Conservation (phyloP, 805 yeast species). For the Saturnispora diversa region DNA sequence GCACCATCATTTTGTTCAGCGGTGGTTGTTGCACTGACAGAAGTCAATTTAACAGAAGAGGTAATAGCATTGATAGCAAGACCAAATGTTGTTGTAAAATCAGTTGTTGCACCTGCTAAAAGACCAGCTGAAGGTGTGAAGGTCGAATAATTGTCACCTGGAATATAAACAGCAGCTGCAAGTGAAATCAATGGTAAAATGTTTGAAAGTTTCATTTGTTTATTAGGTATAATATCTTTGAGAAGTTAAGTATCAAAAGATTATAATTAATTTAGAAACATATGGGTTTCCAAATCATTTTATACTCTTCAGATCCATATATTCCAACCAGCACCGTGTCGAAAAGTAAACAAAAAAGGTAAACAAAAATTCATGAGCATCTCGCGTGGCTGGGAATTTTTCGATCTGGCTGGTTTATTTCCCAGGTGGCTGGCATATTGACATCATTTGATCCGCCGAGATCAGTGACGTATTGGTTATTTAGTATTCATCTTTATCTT, state of each 20-base stretch:
- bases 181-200: conserved; percentile 6
- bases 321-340: conserved; percentile 4
- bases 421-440: not conserved
- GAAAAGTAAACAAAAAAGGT: conserved; percentile 10
- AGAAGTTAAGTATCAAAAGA: not conserved
- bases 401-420: not conserved
- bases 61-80: conserved; percentile 53
- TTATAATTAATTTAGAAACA: not conserved
- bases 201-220: conserved; percentile 4
- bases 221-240: not conserved
- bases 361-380: conserved; percentile 6
- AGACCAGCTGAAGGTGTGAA: conserved; percentile 52
- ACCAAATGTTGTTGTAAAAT: conserved; percentile 53
- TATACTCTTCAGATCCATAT: conserved; percentile 1
- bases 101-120: conserved; percentile 47
- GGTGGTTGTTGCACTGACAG: conserved; percentile 16
- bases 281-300: not conserved
- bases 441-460: not conserved
- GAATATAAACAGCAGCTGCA: conserved; percentile 10
- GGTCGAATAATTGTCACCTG: conserved; percentile 54
- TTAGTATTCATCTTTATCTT: too few species aligned
- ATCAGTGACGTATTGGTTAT: conserved; percentile 3
- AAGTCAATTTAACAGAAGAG: conserved; percentile 26
- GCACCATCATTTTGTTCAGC: conserved; percentile 31
- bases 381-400: conserved; percentile 4